Evolutionary conservation across 148 eudicot genomes (phyloP).

Genomic region (Heliamphora exappendiculata): DNA sequence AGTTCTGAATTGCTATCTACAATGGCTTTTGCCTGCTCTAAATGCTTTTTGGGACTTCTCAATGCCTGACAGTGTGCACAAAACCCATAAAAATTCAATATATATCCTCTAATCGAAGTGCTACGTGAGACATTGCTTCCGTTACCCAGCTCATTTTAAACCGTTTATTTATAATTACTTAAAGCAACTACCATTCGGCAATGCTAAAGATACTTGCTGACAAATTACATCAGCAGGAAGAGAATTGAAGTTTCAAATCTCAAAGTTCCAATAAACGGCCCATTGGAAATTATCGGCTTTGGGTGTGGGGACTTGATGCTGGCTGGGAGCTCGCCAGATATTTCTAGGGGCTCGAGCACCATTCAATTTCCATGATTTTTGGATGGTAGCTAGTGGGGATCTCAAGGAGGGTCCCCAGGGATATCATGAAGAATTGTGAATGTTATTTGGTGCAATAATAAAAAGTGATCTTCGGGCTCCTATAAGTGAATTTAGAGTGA

Average conservation of each 20-base stretch:
- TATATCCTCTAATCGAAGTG: background rate
- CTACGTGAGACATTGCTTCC: background rate
- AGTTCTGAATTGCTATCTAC: conserved; percentile 19
- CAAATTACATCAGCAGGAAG: background rate
- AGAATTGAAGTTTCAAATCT: background rate
- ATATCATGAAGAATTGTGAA: too few species aligned
- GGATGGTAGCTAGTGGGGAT: too few species aligned
- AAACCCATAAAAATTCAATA: background rate
- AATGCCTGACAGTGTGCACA: conserved; percentile 25
- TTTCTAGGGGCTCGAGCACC: too few species aligned
- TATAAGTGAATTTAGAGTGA: too few species aligned
- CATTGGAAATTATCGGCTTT: too few species aligned
- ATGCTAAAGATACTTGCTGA: background rate
- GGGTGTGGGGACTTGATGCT: too few species aligned
- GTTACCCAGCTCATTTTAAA: background rate
- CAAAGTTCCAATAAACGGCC: background rate
- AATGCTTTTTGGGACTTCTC: conserved; percentile 28
- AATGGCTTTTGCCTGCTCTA: conserved; percentile 32
- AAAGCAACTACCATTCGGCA: background rate
- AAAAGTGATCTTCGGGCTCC: too few species aligned
- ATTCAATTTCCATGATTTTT: too few species aligned
- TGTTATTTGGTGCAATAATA: too few species aligned
- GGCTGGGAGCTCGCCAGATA: too few species aligned
- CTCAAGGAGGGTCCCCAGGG: too few species aligned
- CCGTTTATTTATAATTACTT: background rate